phyloP scores from a whole-genome alignment of 352 stramenopile species.

The Phytopythium cucurbitacearum region DNA sequence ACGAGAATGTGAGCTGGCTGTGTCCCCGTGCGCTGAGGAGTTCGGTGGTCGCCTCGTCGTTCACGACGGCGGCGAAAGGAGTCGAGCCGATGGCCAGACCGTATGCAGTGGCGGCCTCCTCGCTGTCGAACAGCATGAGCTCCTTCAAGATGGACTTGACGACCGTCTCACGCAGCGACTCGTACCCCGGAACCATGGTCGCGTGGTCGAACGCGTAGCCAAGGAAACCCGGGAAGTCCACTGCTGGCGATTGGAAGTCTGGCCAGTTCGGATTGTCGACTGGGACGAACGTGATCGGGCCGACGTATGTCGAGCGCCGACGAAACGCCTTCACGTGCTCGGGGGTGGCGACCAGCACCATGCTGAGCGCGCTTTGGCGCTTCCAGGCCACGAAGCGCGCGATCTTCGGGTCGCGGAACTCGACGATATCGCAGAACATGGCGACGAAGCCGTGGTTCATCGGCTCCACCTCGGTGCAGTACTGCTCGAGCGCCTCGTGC shows the following conservation, averaged over 20 bases:
- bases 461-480: slow-evolving; percentile 36
- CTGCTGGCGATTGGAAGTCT: slow-evolving; percentile 35
- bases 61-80: slow-evolving; percentile 41
- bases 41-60: slow-evolving; percentile 16
- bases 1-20: slow-evolving; percentile 53
- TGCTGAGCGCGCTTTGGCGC: slow-evolving; percentile 51
- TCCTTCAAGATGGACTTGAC: slow-evolving; percentile 74
- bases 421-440: slow-evolving; percentile 76
- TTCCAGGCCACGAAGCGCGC: slow-evolving; percentile 51
- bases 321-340: slow-evolving; percentile 61
- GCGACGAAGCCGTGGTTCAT: slow-evolving; percentile 58
- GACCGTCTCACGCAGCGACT: slow-evolving; percentile 56
- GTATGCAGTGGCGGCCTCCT: slow-evolving; percentile 41
- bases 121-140: slow-evolving; percentile 69
- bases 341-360: slow-evolving; percentile 57
- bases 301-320: slow-evolving; percentile 36
- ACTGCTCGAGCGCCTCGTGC: slow-evolving; percentile 45
- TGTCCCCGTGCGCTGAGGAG: slow-evolving; percentile 6
- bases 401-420: slow-evolving; percentile 54
- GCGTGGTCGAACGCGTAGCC: slow-evolving; percentile 73
- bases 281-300: slow-evolving; percentile 62
- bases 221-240: slow-evolving; percentile 43
- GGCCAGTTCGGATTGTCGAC: slow-evolving; percentile 72
- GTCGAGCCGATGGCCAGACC: slow-evolving; percentile 24
- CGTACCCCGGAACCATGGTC: slow-evolving; percentile 48